A percentile compares a stretch with the other conserved stretches of the same genome.
Evolutionary conservation across 164 flowering plant genomes (phyloP).

Genomic region (Sextonia rubra): DNA sequence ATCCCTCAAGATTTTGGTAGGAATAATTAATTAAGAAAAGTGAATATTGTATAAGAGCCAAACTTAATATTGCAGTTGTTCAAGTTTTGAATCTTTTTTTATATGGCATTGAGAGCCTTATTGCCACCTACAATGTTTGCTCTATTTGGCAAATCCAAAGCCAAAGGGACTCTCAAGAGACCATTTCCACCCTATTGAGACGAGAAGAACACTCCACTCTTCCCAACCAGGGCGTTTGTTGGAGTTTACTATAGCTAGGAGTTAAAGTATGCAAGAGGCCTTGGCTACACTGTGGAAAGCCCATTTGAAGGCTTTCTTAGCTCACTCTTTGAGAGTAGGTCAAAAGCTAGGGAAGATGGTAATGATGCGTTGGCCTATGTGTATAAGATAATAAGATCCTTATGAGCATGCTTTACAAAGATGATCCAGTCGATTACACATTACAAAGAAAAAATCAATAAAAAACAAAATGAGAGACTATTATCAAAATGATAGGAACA

Average conservation of each 20-base stretch:
- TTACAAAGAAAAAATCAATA: no score
- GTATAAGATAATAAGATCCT: constrained; percentile 15
- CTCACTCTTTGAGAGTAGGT: constrained; percentile 10
- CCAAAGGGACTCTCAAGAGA: constrained; percentile 1
- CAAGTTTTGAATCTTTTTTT: no score
- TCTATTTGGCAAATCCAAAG: no score
- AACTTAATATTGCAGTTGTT: no score
- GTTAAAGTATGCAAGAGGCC: constrained; percentile 3
- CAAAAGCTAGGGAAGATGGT: constrained; percentile 10
- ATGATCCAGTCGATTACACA: no score
- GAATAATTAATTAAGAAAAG: no score
- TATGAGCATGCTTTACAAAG: constrained; percentile 20
- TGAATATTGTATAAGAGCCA: no score
- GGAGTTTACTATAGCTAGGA: constrained; percentile 3
- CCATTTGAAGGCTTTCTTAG: constrained; percentile 4
- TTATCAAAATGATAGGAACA: no score
- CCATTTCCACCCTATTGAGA: constrained; percentile 3
- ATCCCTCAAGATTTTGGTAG: no score
- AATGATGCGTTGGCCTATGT: constrained; percentile 11
- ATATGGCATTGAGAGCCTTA: no score
- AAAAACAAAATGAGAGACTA: no score
- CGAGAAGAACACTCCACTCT: background rate
- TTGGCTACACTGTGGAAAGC: constrained; percentile 6
- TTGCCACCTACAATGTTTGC: no score
- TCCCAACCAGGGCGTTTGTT: constrained; percentile 6